Conservation (phyloP, 2,329 filamentous ascomycete genomes). For the Rutstroemia sp. region DNA sequence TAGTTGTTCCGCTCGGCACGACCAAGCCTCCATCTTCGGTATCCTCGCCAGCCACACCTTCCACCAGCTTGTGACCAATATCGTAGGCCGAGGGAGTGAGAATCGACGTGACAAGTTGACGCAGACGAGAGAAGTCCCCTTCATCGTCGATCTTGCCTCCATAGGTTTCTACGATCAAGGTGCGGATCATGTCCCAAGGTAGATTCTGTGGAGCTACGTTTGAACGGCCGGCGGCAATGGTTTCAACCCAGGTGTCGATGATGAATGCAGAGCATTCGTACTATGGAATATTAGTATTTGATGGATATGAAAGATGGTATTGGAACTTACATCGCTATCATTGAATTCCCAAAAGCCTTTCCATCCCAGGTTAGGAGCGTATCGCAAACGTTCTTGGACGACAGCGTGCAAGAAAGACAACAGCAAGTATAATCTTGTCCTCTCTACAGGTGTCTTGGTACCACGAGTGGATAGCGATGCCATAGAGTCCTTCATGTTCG, state of each 20-base stretch:
- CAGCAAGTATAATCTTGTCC: slow-evolving; percentile 80
- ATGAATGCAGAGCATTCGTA: slow-evolving; percentile 97
- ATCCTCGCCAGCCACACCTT: slow-evolving; percentile 39
- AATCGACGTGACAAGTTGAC: slow-evolving; percentile 65
- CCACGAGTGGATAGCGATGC: slow-evolving; percentile 71
- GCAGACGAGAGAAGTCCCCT: slow-evolving; percentile 69
- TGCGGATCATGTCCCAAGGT: slow-evolving; percentile 93
- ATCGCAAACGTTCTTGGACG: slow-evolving; percentile 87
- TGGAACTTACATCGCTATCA: slow-evolving; percentile 84
- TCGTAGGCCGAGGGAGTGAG: slow-evolving; percentile 88
- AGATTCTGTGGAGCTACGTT: slow-evolving; percentile 92
- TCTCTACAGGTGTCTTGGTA: slow-evolving; percentile 79
- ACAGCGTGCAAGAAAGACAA: slow-evolving; percentile 94
- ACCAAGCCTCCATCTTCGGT: slow-evolving; percentile 54
- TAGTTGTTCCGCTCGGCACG: slow-evolving; percentile 72
- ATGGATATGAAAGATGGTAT: slow-evolving; percentile 59
- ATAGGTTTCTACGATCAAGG: slow-evolving; percentile 87
- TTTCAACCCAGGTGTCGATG: slow-evolving; percentile 89
- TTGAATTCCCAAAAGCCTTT: slow-evolving; percentile 99
- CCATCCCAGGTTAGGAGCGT: slow-evolving; percentile 91
- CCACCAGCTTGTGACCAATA: slow-evolving; percentile 81
- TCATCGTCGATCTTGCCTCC: slow-evolving; percentile 96
- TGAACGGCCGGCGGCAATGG: slow-evolving; percentile 72
- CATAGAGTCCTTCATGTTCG: slow-evolving; percentile 98
- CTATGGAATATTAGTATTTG: slow-evolving; percentile 50